phyloP scores from a whole-genome alignment of 148 eudicot species.

The Vaccinium myrtillus region DNA sequence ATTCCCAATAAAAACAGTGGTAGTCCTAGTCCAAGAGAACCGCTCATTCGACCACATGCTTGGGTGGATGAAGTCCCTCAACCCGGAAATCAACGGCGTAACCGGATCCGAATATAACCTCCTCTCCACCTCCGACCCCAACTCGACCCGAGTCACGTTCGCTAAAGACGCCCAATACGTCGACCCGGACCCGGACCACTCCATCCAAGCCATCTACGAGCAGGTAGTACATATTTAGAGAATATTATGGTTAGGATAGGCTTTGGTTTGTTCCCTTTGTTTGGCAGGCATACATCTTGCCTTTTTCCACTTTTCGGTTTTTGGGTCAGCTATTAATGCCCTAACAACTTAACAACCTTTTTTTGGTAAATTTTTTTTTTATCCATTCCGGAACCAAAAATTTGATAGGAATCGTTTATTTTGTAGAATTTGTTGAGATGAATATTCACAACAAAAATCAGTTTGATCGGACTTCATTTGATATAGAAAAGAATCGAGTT shows the following conservation, averaged over 20 bases:
- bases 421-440: too few species aligned
- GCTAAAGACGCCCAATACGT: conserved; percentile 37
- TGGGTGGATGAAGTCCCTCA: conserved; percentile 37
- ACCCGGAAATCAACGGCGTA: conserved; percentile 32
- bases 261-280: background rate
- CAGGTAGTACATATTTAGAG: conserved; percentile 26
- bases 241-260: background rate
- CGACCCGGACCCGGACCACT: conserved; percentile 58
- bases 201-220: conserved; percentile 54
- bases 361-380: too few species aligned
- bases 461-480: too few species aligned
- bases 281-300: background rate
- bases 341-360: too few species aligned
- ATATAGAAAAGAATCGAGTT: too few species aligned
- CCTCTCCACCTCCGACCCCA: conserved; percentile 27
- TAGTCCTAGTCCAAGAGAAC: conserved; percentile 36
- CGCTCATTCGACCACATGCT: conserved; percentile 37
- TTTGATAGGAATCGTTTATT: too few species aligned
- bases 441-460: too few species aligned
- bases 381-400: too few species aligned
- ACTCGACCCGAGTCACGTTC: conserved; percentile 29
- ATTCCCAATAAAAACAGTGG: conserved; percentile 29
- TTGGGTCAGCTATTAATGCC: background rate
- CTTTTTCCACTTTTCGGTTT: background rate
- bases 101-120: conserved; percentile 42